Evolutionary conservation across 495 filamentous ascomycete species (phyloP).

Genomic region (Aeminium ludgeri): DNA sequence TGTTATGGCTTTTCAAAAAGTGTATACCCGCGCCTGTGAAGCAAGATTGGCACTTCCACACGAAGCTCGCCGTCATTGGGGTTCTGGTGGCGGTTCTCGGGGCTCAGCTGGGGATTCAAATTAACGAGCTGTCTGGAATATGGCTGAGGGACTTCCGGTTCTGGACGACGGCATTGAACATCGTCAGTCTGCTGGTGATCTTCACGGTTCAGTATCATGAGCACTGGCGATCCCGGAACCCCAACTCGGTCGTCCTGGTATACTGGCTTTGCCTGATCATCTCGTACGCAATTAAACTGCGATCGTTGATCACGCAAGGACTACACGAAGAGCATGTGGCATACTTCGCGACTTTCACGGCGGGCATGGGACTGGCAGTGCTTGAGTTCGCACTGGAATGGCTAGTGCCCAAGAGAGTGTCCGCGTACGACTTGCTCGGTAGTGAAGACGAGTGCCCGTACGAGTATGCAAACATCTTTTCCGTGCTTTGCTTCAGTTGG

Average conservation of each 20-base stretch:
- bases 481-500: conserved; percentile 88
- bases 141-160: conserved; percentile 79
- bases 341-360: conserved; percentile 66
- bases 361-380: conserved; percentile 53
- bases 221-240: conserved; percentile 70
- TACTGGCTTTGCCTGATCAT: conserved; percentile 91
- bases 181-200: conserved; percentile 65
- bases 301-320: conserved; percentile 66
- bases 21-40: conserved; percentile 41
- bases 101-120: conserved; percentile 62
- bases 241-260: conserved; percentile 85
- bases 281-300: conserved; percentile 66
- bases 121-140: conserved; percentile 46
- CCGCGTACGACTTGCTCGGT: conserved; percentile 66
- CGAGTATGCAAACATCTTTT: conserved; percentile 90
- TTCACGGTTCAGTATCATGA: conserved; percentile 84
- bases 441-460: conserved; percentile 85
- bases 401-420: conserved; percentile 73
- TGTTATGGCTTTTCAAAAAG: conserved; percentile 60
- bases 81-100: conserved; percentile 49
- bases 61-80: conserved; percentile 60
- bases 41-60: conserved; percentile 92
- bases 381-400: conserved; percentile 76
- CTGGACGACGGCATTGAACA: conserved; percentile 63
- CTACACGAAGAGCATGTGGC: conserved; percentile 44